Conservation (phyloP, 1,139 yeast genomes). For the Saccharomyces hybrid region DNA sequence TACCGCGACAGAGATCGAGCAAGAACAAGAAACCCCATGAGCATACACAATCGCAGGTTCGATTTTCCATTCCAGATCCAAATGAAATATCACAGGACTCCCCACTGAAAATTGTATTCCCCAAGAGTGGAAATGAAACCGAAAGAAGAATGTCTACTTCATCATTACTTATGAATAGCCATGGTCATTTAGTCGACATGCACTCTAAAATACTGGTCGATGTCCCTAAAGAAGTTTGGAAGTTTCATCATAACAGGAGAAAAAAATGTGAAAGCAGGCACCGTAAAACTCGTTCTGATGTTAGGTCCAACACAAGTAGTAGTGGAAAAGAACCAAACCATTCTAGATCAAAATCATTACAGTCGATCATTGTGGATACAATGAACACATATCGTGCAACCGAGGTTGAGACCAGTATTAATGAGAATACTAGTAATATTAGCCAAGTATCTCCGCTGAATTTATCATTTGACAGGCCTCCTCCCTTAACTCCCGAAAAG, state of each 20-base stretch:
- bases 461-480: conserved; percentile 1
- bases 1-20: neutral
- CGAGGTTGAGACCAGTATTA: conserved; percentile 1
- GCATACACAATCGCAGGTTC: conserved; percentile 10
- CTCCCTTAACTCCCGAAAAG: conserved; percentile 5
- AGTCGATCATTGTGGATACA: conserved; percentile 26
- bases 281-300: neutral
- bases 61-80: conserved; percentile 15
- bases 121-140: conserved; percentile 10
- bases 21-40: neutral
- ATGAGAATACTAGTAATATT: neutral
- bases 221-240: conserved; percentile 29
- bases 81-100: conserved; percentile 5
- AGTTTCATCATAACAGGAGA: conserved; percentile 13
- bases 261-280: neutral
- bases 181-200: conserved; percentile 27
- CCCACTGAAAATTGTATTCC: conserved; percentile 15
- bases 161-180: conserved; percentile 2
- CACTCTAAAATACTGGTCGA: conserved; percentile 27
- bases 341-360: conserved; percentile 20
- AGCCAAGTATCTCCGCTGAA: conserved; percentile 11
- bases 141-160: neutral
- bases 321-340: conserved; percentile 4
- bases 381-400: conserved; percentile 11
- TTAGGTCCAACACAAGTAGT: neutral